phyloP scores from a whole-genome alignment of 495 filamentous ascomycete species.

The Penicillium herquei region DNA sequence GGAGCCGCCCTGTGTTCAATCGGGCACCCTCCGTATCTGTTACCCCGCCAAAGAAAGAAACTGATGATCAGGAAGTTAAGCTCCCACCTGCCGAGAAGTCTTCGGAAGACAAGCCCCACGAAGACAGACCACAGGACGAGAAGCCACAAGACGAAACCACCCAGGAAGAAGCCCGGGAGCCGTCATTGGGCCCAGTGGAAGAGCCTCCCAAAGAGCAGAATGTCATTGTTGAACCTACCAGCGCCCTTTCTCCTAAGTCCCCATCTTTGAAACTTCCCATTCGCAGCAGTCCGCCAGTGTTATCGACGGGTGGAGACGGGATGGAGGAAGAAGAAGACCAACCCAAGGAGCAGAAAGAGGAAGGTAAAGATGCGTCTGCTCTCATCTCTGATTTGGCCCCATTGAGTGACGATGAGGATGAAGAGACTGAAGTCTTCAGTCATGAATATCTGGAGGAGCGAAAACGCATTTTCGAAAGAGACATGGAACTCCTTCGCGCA shows the following conservation, averaged over 20 bases:
- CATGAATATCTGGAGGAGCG: conserved; percentile 52
- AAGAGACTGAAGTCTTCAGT: conserved; percentile 45
- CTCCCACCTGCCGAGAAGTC: background rate
- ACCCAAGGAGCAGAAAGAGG: background rate
- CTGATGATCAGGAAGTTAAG: conserved; percentile 5
- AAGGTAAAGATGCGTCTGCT: conserved; percentile 5
- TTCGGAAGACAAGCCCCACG: background rate
- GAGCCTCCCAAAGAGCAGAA: background rate
- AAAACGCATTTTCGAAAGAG: conserved; percentile 47
- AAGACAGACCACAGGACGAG: background rate
- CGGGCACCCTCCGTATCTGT: conserved; percentile 30
- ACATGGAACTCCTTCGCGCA: conserved; percentile 42
- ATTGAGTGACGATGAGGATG: conserved; percentile 46
- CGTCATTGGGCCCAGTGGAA: too few relatives aligned
- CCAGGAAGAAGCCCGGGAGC: background rate
- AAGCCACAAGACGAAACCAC: background rate
- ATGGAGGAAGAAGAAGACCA: conserved; percentile 2
- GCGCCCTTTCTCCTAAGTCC: conserved; percentile 6
- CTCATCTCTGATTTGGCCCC: conserved; percentile 34
- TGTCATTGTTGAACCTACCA: background rate
- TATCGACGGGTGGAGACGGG: background rate
- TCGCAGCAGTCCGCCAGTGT: conserved; percentile 12
- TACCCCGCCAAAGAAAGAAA: conserved; percentile 36
- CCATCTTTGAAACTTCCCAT: conserved; percentile 19
- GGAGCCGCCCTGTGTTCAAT: conserved; percentile 54